Percentiles rank a stretch among this genome's conserved stretches.
Conservation (phyloP, 2,329 filamentous ascomycete species). For the Davidsoniella eucalypti region DNA sequence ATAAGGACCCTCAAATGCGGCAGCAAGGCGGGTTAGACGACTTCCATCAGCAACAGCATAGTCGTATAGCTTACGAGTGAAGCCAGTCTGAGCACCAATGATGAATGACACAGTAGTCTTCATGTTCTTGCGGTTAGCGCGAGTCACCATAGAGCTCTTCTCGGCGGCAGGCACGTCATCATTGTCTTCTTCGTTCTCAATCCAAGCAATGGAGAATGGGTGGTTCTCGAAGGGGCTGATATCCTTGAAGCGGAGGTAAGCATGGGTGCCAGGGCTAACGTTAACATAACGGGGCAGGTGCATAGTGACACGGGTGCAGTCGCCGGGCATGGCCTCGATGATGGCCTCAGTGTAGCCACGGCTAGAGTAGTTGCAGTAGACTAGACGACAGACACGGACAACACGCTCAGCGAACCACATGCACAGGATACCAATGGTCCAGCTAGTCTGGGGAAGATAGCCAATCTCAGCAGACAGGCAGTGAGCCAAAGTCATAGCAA, state of each 20-base stretch:
- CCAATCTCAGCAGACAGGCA: conserved; percentile 51
- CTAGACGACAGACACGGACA: conserved; percentile 43
- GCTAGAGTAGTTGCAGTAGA: conserved; percentile 49
- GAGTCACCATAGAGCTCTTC: conserved; percentile 23
- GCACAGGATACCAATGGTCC: conserved; percentile 56
- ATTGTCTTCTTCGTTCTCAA: conserved; percentile 34
- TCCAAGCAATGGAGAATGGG: conserved; percentile 66
- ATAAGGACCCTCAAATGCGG: conserved; percentile 81
- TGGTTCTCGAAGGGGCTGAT: conserved; percentile 57
- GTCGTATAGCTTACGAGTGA: conserved; percentile 69
- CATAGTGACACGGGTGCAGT: conserved; percentile 54
- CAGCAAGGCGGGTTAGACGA: conserved; percentile 44
- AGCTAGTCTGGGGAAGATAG: conserved; percentile 53
- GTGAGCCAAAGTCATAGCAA: conserved; percentile 66
- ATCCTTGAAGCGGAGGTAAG: conserved; percentile 54
- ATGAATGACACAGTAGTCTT: conserved; percentile 57
- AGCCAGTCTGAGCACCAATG: conserved; percentile 72
- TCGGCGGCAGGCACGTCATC: conserved; percentile 25
- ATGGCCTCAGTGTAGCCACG: conserved; percentile 45
- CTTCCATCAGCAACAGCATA: conserved; percentile 40
- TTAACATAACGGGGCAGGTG: conserved; percentile 49
- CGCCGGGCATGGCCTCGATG: conserved; percentile 52
- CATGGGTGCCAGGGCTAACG: conserved; percentile 54
- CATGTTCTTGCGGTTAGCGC: conserved; percentile 25
- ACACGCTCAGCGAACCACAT: conserved; percentile 62